Evolutionary conservation across 2,329 filamentous ascomycete genomes (phyloP), one percentile per base, ranked within the genome.

Genomic region (Scedosporium dehoogii): DNA sequence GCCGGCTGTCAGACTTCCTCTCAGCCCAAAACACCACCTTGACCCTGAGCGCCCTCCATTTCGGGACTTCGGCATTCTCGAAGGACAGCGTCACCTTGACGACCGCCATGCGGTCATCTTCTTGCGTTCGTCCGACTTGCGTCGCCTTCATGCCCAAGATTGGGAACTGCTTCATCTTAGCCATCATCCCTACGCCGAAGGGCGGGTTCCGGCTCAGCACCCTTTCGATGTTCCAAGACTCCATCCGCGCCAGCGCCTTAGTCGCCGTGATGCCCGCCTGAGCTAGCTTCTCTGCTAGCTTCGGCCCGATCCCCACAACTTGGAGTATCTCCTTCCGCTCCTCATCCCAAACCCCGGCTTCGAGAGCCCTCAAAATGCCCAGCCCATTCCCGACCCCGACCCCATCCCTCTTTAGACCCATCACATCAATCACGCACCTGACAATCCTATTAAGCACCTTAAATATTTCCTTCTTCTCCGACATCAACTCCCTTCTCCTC

Each of bases 291-390:
- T 88, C 83, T 66, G 90, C 85, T n/a, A 84, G 83, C 1, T 87
- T 90, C 4, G 85, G 78, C 0, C 94, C 94, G 64, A 97, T 83
- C 2, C 86, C 83, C 0, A 90, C 85, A 1, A 99, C 81, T 71
- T 97, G 93, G 64, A 89, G 88, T 69, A 99, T 82, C 67, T 97
- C 90, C 23, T 88, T 79, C 0, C 90, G 84, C 2, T 86, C 89
- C 41, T 89, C 86, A 69, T 99, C 94, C 94, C 92, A 96, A 1
- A 80, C 79, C 1, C 82, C 84, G 1, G 92, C 89, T 23, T 85
- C 82, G 60, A 97, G 76, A 66, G 90, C 91, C 63, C 93, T 82
- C 58, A 88, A 82, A 5, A 97, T 81, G 69, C 93, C 89, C 1
- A 97, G 80, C 5, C 88, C 88, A 64, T 86, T 85, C 29, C 82